Base-by-base conservation (phyloP, 495 filamentous ascomycete genomes). In the Penicillium herquei region DNA sequence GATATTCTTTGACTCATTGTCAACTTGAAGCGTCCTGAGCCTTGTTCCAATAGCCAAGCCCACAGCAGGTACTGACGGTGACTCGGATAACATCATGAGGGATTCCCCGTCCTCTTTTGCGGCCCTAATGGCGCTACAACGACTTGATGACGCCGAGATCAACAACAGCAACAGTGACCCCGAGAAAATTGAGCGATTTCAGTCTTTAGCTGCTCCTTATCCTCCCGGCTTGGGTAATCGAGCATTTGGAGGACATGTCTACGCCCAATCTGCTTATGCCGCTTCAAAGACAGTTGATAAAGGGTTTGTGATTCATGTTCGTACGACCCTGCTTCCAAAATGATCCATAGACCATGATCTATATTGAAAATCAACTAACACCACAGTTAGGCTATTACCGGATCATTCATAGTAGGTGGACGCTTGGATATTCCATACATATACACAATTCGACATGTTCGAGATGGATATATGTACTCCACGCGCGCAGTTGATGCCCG, bases 171-270 rank as follows among this genome's bases (percentile, higher is more conserved):
- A 54, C 12, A 35, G 47, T 16, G 62, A 57, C 4, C 61, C 64
- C 7, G 70, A 75, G 52, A 71, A 58, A 26, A 48, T 71, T 33
- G 66, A 74, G 18, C 52, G 50, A 6, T 75, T 75, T 21, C 66
- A 67, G 33, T 75, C 72, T 5, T 44, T 70, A 7, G 59, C 71
- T 26, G 45, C 42, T 0, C 73, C 73, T 1, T 75, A 54, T 54
- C 57, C 66, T 14, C 70, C 73, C 0, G 73, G 66, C 8, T 54
- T 66, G 3, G 62, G 67, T 17, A 52, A 44, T 5, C 68, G 65
- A 1, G 78, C 80, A 10, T 88, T 77, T 60, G 87, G 87, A 7
- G 87, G 85, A 0, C 84, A 88, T 70, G 86, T 88, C 6, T 89
- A 84, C 56, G 80, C 81, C 3, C 87, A 90, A 59, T 76, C 83